Percentiles rank a stretch among this genome's conserved stretches.
phyloP scores from a whole-genome alignment of 331 rosid genomes.

The Quercus lobata region DNA sequence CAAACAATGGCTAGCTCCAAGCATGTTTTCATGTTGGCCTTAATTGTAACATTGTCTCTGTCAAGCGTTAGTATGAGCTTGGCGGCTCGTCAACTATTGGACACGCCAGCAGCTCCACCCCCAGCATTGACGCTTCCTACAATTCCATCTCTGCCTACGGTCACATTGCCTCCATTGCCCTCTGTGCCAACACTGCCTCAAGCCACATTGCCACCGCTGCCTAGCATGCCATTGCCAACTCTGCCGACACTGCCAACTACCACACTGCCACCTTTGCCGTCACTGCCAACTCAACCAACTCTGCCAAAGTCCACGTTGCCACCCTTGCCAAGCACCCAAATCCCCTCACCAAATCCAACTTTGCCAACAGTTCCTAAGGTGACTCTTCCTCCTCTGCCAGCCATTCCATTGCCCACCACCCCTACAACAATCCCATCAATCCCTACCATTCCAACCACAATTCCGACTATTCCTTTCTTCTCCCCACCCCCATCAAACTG shows the following conservation, averaged over 20 bases:
- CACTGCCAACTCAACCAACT: conserved; percentile 9
- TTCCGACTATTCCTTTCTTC: conserved; percentile 23
- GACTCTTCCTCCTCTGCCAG: conserved; percentile 9
- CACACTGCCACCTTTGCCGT: conserved; percentile 13
- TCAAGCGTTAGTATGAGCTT: conserved; percentile 25
- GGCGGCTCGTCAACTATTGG: conserved; percentile 37
- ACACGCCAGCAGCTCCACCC: conserved; percentile 27
- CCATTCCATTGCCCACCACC: conserved; percentile 15
- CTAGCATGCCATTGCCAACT: conserved; percentile 8
- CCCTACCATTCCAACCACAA: conserved; percentile 22
- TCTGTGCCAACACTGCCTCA: conserved; percentile 26
- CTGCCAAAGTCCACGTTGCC: conserved; percentile 20
- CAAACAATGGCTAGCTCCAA: conserved; percentile 32
- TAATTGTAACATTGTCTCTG: conserved; percentile 25
- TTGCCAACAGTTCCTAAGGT: conserved; percentile 17
- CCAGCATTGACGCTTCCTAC: conserved; percentile 19
- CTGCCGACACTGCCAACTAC: conserved; percentile 3
- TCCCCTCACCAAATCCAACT: conserved; percentile 25
- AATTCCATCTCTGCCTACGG: conserved; percentile 25
- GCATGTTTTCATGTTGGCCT: conserved; percentile 8
- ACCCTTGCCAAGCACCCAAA: conserved; percentile 16
- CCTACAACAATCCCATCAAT: conserved; percentile 8
- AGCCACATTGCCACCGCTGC: conserved; percentile 19
- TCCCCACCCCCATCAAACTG: neutral
- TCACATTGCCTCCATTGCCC: conserved; percentile 26